Conservation (phyloP, 176 grass and related monocot species). For the Bolboschoenus planiculmis region DNA sequence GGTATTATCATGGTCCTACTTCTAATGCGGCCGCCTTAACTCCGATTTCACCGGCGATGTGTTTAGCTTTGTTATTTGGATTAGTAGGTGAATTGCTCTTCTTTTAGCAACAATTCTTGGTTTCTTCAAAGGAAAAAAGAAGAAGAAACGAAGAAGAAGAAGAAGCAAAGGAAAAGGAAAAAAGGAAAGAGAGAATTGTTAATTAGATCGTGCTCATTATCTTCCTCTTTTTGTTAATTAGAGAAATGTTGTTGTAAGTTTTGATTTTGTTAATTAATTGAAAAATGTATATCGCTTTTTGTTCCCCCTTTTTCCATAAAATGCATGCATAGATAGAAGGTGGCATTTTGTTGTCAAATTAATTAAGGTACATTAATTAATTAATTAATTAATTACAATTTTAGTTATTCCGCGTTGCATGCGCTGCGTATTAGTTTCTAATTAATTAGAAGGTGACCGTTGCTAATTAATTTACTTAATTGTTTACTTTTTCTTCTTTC, state of each 20-base stretch:
- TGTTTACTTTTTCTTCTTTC: background rate
- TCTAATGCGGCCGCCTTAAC: background rate
- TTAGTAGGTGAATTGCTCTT: background rate
- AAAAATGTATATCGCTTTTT: background rate
- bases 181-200: background rate
- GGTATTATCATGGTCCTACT: slow-evolving; percentile 38
- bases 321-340: background rate
- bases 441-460: background rate
- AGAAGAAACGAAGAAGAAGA: too few species aligned
- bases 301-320: background rate
- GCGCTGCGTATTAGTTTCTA: background rate
- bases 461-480: background rate
- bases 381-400: background rate
- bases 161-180: background rate
- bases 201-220: background rate
- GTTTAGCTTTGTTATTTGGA: background rate
- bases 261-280: background rate
- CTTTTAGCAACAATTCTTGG: background rate
- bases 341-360: background rate
- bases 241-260: background rate
- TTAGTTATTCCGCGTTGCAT: background rate
- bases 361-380: background rate
- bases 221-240: background rate
- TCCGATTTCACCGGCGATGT: background rate
- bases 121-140: background rate